Evolutionary conservation across 2,329 filamentous ascomycete genomes (phyloP).

Genomic region (Neonectria faginata): DNA sequence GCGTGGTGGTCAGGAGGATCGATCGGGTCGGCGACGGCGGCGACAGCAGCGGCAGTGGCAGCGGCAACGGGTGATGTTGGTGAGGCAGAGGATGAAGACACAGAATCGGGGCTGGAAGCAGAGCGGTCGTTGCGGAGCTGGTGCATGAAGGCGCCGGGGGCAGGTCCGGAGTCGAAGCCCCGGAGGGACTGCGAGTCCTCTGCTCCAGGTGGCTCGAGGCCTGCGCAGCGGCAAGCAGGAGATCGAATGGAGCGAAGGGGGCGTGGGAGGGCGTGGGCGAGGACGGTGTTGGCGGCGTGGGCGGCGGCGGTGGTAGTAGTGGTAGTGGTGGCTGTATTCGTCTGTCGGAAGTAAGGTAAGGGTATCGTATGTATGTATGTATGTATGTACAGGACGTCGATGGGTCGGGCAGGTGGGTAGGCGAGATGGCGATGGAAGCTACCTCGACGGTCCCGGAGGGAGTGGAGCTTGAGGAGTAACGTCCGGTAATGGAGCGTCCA

Average conservation of each 20-base stretch:
- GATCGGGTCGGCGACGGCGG: conserved; percentile 28
- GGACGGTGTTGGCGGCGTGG: conserved; percentile 10
- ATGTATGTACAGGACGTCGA: conserved; percentile 20
- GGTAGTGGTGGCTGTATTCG: neutral
- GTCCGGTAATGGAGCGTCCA: conserved; percentile 9
- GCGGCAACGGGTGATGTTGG: conserved; percentile 23
- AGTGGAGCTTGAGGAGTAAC: conserved; percentile 19
- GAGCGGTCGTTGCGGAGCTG: conserved; percentile 36
- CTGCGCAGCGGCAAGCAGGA: conserved; percentile 41
- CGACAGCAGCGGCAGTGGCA: neutral
- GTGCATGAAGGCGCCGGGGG: conserved; percentile 50
- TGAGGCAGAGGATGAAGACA: conserved; percentile 34
- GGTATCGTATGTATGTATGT: no score
- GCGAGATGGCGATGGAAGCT: conserved; percentile 20
- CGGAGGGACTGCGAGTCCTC: conserved; percentile 44
- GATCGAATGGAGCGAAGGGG: conserved; percentile 46
- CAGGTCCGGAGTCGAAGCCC: conserved; percentile 44
- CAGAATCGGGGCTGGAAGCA: conserved; percentile 39
- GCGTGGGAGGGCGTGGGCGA: conserved; percentile 25
- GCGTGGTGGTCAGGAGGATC: conserved; percentile 28
- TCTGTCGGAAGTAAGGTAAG: neutral
- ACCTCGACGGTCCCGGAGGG: conserved; percentile 15
- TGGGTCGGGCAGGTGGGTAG: conserved; percentile 18
- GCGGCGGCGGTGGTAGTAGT: conserved; percentile 21
- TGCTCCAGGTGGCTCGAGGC: conserved; percentile 41